Percentiles rank a stretch among this genome's conserved stretches.
These are phyloP conservation scores for Macrolepiota albuminosa DNA, from an alignment of 768 basidiomycete species.

Conservation along the genomic window DNA sequence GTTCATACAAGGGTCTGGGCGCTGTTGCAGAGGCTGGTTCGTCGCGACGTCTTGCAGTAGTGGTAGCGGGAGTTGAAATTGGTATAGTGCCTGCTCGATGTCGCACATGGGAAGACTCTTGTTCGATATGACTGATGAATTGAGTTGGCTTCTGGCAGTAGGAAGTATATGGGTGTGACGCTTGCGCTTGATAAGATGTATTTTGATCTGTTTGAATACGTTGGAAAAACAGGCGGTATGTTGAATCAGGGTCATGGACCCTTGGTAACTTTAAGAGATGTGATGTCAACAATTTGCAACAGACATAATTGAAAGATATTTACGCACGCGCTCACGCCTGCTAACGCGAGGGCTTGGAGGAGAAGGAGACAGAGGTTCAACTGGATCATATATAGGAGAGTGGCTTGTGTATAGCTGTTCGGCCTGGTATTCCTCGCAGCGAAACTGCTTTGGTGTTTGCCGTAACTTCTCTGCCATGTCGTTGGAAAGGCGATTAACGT, in stretches of 20 bases:
- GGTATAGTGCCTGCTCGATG: slow-evolving; percentile 25
- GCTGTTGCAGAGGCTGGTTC: slow-evolving; percentile 29
- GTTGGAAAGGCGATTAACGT: slow-evolving; percentile 50
- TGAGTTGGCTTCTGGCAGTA: slow-evolving; percentile 32
- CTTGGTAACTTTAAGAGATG: not conserved
- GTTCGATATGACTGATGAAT: slow-evolving; percentile 17
- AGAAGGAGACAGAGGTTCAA: slow-evolving; percentile 6
- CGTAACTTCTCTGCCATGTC: slow-evolving; percentile 46
- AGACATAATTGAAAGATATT: not conserved
- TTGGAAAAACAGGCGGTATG: slow-evolving; percentile 9
- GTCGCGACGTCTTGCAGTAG: slow-evolving; percentile 29
- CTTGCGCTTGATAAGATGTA: slow-evolving; percentile 12
- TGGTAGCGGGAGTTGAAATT: slow-evolving; percentile 14
- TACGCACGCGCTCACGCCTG: not conserved
- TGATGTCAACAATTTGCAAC: slow-evolving; percentile 3
- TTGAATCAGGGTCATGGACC: slow-evolving; percentile 5
- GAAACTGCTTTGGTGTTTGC: slow-evolving; percentile 37
- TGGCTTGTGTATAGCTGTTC: slow-evolving; percentile 35
- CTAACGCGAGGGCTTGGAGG: slow-evolving; percentile 1
- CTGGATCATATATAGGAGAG: slow-evolving; percentile 21
- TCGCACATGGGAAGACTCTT: slow-evolving; percentile 15
- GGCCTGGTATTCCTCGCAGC: slow-evolving; percentile 43
- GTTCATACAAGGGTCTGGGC: slow-evolving; percentile 7
- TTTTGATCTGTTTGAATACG: slow-evolving; percentile 3
- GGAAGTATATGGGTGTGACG: slow-evolving; percentile 13